Conservation (phyloP, 1,284 basidiomycete species). For the Tilletia caries region DNA sequence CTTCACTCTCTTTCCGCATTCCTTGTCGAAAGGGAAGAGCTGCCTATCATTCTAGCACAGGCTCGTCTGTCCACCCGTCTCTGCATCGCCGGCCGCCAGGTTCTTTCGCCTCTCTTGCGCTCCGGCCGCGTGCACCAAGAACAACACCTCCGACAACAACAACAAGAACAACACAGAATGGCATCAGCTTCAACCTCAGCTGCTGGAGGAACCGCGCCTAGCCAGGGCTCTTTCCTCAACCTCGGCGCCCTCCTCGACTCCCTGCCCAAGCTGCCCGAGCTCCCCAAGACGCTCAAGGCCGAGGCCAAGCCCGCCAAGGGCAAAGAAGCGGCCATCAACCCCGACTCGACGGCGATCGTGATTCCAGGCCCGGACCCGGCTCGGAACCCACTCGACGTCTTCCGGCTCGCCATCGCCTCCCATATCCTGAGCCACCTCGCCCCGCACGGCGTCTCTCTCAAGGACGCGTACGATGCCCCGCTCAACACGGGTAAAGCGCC, state of each 20-base stretch:
- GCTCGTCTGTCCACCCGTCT: too few relatives aligned
- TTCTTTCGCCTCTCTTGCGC: too few relatives aligned
- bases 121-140: too few relatives aligned
- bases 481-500: slow-evolving; percentile 47
- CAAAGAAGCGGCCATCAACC: neutral
- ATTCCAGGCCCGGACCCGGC: slow-evolving; percentile 63
- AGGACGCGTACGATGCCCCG: slow-evolving; percentile 68
- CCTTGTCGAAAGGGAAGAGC: too few relatives aligned
- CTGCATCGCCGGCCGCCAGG: too few relatives aligned
- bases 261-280: slow-evolving; percentile 9
- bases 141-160: too few relatives aligned
- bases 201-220: too few relatives aligned
- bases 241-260: neutral
- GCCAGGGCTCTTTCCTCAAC: neutral
- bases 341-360: slow-evolving; percentile 9
- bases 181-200: too few relatives aligned
- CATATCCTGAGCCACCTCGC: slow-evolving; percentile 66
- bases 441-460: slow-evolving; percentile 72
- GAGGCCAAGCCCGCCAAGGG: neutral
- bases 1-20: too few relatives aligned
- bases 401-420: slow-evolving; percentile 78
- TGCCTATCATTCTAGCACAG: too few relatives aligned
- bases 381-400: slow-evolving; percentile 73
- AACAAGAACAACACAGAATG: too few relatives aligned
- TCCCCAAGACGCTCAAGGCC: slow-evolving; percentile 9